Percentiles rank a stretch among this genome's conserved stretches.
phyloP scores from a whole-genome alignment of 139 green algal species.

The Chlorella sp. region DNA sequence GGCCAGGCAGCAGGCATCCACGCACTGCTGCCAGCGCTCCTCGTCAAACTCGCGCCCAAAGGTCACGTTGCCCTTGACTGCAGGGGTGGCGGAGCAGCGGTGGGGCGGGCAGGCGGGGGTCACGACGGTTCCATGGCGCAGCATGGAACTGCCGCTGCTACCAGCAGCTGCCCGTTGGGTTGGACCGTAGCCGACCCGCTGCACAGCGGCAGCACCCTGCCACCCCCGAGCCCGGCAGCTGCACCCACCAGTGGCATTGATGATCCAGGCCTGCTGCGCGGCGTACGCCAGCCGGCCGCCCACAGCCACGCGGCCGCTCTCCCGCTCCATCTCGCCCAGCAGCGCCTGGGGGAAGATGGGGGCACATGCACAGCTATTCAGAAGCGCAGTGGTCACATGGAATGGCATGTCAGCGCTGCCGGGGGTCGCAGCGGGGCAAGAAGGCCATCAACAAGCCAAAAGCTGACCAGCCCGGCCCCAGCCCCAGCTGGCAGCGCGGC shows the following conservation, averaged over 20 bases:
- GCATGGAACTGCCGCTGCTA: too few relatives aligned
- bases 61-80: slow-evolving; percentile 77
- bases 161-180: too few relatives aligned
- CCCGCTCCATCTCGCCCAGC: slow-evolving; percentile 74
- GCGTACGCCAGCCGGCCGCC: slow-evolving; percentile 80
- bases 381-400: too few relatives aligned
- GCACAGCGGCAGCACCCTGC: neutral
- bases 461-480: too few relatives aligned
- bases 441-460: too few relatives aligned
- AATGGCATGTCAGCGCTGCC: too few relatives aligned
- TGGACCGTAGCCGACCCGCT: too few relatives aligned
- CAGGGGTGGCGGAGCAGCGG: neutral
- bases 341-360: slow-evolving; percentile 48
- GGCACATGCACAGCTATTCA: too few relatives aligned
- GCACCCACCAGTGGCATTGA: slow-evolving; percentile 75
- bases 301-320: slow-evolving; percentile 20
- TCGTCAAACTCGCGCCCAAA: slow-evolving; percentile 53
- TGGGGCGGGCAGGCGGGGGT: neutral
- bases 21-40: slow-evolving; percentile 29
- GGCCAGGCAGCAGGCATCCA: slow-evolving; percentile 61
- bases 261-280: slow-evolving; percentile 89
- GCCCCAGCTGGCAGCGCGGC: too few relatives aligned
- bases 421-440: too few relatives aligned
- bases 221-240: neutral
- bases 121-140: too few relatives aligned